Percentiles rank a stretch among this genome's conserved stretches.
Conservation (phyloP, 331 rosid species). For the Arachis monticola region DNA sequence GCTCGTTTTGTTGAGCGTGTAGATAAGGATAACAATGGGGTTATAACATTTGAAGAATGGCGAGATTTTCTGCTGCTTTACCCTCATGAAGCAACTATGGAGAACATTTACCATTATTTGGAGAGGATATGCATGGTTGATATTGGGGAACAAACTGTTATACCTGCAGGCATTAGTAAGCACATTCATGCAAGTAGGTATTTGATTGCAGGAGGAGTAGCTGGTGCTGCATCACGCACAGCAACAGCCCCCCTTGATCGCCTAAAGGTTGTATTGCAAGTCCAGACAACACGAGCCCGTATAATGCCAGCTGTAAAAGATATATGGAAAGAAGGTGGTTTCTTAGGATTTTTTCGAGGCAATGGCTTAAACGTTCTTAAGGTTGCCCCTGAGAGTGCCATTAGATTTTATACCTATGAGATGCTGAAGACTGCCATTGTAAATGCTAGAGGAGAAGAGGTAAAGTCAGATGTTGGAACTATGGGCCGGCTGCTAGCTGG, state of each 20-base stretch:
- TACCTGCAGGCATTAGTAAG: slow-evolving; percentile 76
- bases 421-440: slow-evolving; percentile 60
- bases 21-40: slow-evolving; percentile 88
- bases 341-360: slow-evolving; percentile 80
- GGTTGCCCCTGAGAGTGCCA: slow-evolving; percentile 95
- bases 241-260: slow-evolving; percentile 92
- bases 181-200: slow-evolving; percentile 80
- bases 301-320: slow-evolving; percentile 67
- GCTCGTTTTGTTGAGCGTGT: slow-evolving; percentile 91
- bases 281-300: slow-evolving; percentile 66
- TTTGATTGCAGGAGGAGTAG: slow-evolving; percentile 86
- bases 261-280: slow-evolving; percentile 82
- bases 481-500: slow-evolving; percentile 73
- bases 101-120: slow-evolving; percentile 84
- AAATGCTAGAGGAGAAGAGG: slow-evolving; percentile 57
- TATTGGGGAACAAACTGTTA: slow-evolving; percentile 83
- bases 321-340: slow-evolving; percentile 70
- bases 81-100: slow-evolving; percentile 93
- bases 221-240: slow-evolving; percentile 88
- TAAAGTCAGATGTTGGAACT: slow-evolving; percentile 60
- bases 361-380: slow-evolving; percentile 83
- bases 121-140: slow-evolving; percentile 92
- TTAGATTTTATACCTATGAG: slow-evolving; percentile 75
- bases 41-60: slow-evolving; percentile 92
- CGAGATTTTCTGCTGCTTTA: slow-evolving; percentile 86